A percentile compares a stretch with the other conserved stretches of the same genome.
Evolutionary conservation across 139 green algal species (phyloP).

Genomic region (Pedinophyceae sp.): DNA sequence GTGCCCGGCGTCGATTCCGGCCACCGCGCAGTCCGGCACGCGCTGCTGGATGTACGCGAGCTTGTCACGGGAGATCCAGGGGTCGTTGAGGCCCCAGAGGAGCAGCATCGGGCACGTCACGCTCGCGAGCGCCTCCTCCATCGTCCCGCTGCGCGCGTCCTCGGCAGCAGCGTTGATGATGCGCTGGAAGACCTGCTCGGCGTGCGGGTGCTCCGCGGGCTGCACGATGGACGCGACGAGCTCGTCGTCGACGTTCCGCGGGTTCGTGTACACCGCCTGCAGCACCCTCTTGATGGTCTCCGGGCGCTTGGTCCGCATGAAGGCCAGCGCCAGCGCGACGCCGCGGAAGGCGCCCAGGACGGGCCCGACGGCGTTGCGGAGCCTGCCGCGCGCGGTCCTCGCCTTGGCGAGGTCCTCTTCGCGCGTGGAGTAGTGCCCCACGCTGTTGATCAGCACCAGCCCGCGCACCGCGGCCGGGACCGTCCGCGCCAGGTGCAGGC

Average conservation of each 20-base stretch:
- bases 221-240: not conserved
- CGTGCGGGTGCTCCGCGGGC: not conserved
- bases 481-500: not conserved
- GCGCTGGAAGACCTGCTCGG: not conserved
- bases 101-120: not conserved
- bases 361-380: too few species aligned
- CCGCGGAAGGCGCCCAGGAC: too few species aligned
- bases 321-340: not conserved
- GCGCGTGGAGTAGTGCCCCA: not conserved
- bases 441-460: not conserved
- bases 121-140: conserved; percentile 23
- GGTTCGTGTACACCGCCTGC: not conserved
- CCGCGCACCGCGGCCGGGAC: not conserved
- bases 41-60: too few species aligned
- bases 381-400: too few species aligned
- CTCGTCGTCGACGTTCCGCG: not conserved
- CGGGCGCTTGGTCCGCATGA: not conserved
- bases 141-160: too few species aligned
- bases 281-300: not conserved
- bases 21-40: too few species aligned
- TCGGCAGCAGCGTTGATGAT: too few species aligned
- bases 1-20: too few species aligned
- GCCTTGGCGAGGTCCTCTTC: not conserved
- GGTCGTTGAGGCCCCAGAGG: conserved; percentile 11
- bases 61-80: too few species aligned